Base-by-base conservation (phyloP, 2,329 filamentous ascomycete genomes). In the Fragosphaeria purpurea region DNA sequence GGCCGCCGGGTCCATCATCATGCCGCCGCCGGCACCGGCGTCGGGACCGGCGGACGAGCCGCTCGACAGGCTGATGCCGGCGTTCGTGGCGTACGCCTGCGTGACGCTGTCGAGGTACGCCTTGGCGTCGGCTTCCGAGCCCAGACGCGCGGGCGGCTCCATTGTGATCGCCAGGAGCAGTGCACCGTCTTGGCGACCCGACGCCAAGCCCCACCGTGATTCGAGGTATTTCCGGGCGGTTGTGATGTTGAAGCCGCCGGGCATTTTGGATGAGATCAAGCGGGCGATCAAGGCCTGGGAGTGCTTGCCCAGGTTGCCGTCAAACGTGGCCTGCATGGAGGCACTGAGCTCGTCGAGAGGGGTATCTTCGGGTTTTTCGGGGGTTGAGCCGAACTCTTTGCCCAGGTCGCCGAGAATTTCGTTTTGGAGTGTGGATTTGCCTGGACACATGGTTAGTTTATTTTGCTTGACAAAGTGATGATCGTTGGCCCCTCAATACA, bases 1-100 rank as follows among this genome's bases (percentile, higher is more conserved):
- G 48, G 93, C 93, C 40, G 91, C 93, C 7, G 93, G 93, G 62
- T 98, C 93, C 90, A 98, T 97, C 88, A 98, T 95, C 93, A 98
- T 97, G 64, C 90, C 91, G 57, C 80, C 86, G 57, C 80, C 86
- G 51, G 75, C 80, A 54, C 78, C 85, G 50, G 76, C 84, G 50
- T 82, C 85, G 54, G 79, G 79, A 56, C 88, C 88, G 54, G 83
- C 85, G 47, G 85, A 80, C 32, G 87, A 78, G 33, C 85, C 82
- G 6, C 86, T 82, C 5, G 89, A 85, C 53, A 98, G 72, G 66
- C 75, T 94, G 67, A 98, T 83, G 54, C 93, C 93, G 44, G 86
- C 84, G 55, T 80, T 82, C 33, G 81, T 70, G 47, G 93, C 91
- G 65, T 97, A 97, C 67, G 95, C 95, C 62, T 95, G 86, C 34